These are phyloP conservation scores for Candida silvicultrix DNA, from an alignment of 805 yeast species.

Conservation along the genomic window DNA sequence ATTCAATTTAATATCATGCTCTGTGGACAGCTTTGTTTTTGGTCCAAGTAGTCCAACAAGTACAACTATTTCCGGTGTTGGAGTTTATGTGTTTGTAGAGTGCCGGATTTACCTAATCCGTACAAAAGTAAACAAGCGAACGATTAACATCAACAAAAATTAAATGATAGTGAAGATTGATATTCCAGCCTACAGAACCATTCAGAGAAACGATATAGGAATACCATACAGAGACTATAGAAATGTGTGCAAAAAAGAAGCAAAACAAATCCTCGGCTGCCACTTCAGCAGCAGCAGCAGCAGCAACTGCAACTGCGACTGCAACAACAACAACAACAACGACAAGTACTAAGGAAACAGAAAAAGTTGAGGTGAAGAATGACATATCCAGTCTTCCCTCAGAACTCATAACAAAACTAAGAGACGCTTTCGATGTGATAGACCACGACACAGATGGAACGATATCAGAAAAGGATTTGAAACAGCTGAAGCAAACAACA, in stretches of 20 bases:
- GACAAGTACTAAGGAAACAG: too few species aligned
- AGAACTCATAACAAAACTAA: slow-evolving; percentile 57
- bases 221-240: too few species aligned
- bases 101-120: neutral
- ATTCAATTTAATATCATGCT: neutral
- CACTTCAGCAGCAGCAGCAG: slow-evolving; percentile 6
- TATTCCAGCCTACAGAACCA: too few species aligned
- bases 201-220: too few species aligned
- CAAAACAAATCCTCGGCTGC: neutral
- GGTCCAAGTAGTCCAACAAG: too few species aligned
- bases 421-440: slow-evolving; percentile 71
- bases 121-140: neutral
- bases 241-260: neutral
- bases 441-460: slow-evolving; percentile 78
- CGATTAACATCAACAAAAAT: neutral
- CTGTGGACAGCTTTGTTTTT: too few species aligned
- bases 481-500: slow-evolving; percentile 43
- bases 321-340: too few species aligned
- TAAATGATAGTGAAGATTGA: neutral
- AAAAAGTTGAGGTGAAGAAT: neutral
- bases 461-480: slow-evolving; percentile 50
- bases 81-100: neutral
- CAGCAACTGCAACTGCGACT: too few species aligned
- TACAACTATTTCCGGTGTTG: neutral
- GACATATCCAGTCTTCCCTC: slow-evolving; percentile 41